Base-by-base conservation (phyloP, 139 green algal genomes). In the Gonium pectorale region DNA sequence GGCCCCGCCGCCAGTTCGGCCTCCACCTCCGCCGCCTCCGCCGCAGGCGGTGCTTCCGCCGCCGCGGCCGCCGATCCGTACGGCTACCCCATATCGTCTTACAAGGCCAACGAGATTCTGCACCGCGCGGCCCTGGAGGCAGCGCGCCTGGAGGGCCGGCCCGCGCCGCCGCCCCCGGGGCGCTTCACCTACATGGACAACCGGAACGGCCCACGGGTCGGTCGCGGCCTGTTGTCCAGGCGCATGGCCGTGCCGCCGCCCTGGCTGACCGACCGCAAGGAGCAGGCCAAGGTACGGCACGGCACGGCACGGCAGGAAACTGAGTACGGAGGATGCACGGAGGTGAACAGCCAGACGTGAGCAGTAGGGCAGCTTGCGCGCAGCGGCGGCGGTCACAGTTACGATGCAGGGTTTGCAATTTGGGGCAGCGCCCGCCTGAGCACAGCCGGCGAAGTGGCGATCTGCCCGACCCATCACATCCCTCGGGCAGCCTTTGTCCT, bases 61-160 rank as follows among this genome's bases (percentile, higher is more conserved):
- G 38, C 6, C 40, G 40, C 8, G 26, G 67, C 41, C 49, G 70
- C 31, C 70, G 70, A 79, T 19, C 70, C 70, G 44, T 79, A 66
- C 70, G 70, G 46, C n/a, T 79, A 79, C 70, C 70, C 70, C 15
- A 80, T 81, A 0, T 11, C 2, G 0, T 44, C 38, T 26, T 81
- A 69, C 74, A 19, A 43, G 17, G 56, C 74, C 26, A 43, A 29
- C 38, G 74, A 44, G 11, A 69, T 81, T 17, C 27, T 81, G 74
- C 38, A 81, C 27, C 74, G 56, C 24, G 74, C 74, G 5, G 74
- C 74, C 0, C 35, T 70, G 40, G 74, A 81, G 74, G 70, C 74
- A 37, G 52, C 74, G 5, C 56, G 74, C 21, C 29, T 81, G 54
- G 74, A 27, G 38, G 74, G 74, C 40, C 21, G 26, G 1, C 56